These are phyloP conservation scores for Elaeagnus macrophylla DNA, from an alignment of 306 rosid species.

Conservation along the genomic window DNA sequence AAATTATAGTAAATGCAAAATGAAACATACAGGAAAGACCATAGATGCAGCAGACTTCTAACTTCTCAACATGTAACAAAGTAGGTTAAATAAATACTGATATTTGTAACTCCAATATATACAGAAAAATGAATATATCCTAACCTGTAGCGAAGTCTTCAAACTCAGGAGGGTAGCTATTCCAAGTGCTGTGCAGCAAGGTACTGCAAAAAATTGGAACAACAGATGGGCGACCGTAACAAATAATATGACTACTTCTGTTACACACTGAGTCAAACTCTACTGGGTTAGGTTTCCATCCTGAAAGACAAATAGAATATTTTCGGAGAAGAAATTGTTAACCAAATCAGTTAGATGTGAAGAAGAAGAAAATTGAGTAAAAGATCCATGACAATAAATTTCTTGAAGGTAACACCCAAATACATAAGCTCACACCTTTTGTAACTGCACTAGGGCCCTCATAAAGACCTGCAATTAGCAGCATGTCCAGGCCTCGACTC, in stretches of 20 bases:
- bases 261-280: slow-evolving; percentile 88
- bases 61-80: not conserved
- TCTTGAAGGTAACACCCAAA: slow-evolving; percentile 1
- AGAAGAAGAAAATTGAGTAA: not conserved
- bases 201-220: slow-evolving; percentile 81
- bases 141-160: slow-evolving; percentile 87
- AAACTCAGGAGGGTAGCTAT: slow-evolving; percentile 65
- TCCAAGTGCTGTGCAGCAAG: slow-evolving; percentile 81
- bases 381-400: not conserved
- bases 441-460: slow-evolving; percentile 95
- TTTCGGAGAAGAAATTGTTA: slow-evolving; percentile 17
- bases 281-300: slow-evolving; percentile 94
- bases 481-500: slow-evolving; percentile 94
- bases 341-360: not conserved
- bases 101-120: no score
- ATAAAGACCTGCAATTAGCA: slow-evolving; percentile 83
- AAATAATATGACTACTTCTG: slow-evolving; percentile 61
- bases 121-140: no score
- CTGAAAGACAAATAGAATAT: slow-evolving; percentile 29
- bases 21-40: no score
- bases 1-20: no score
- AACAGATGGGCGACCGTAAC: slow-evolving; percentile 84
- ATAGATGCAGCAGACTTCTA: no score
- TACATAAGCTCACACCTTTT: slow-evolving; percentile 41
- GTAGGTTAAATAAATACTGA: no score